Conservation (phyloP, 345 rosid species). For the Toxicodendron radicans region DNA sequence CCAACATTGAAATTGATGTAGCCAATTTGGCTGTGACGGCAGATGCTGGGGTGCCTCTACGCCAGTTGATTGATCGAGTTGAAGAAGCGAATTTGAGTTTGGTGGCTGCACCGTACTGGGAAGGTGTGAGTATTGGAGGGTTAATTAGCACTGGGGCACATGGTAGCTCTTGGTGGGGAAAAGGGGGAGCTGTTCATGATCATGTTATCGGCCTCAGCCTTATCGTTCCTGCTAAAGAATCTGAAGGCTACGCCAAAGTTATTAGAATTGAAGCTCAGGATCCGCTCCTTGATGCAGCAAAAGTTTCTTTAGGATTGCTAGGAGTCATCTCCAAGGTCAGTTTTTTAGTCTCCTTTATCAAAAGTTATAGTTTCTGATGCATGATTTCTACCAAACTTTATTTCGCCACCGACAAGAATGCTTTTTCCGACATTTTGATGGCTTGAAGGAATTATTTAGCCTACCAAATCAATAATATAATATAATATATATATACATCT, state of each 20-base stretch:
- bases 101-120: conserved; percentile 86
- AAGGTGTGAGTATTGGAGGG: conserved; percentile 90
- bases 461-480: too few relatives aligned
- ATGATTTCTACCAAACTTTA: too few relatives aligned
- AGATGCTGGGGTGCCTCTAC: conserved; percentile 66
- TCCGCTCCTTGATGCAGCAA: conserved; percentile 70
- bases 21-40: conserved; percentile 53
- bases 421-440: too few relatives aligned
- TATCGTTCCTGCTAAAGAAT: conserved; percentile 51
- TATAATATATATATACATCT: too few relatives aligned
- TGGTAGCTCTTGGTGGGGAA: conserved; percentile 96
- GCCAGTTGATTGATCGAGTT: conserved; percentile 63
- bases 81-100: conserved; percentile 67
- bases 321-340: conserved; percentile 89
- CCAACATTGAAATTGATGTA: conserved; percentile 50
- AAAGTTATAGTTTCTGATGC: too few relatives aligned
- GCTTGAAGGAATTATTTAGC: too few relatives aligned
- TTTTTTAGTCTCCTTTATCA: too few relatives aligned
- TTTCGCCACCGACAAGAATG: too few relatives aligned
- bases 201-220: conserved; percentile 72
- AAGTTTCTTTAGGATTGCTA: conserved; percentile 67
- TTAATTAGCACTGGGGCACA: conserved; percentile 82
- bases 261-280: conserved; percentile 46
- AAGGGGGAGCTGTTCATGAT: conserved; percentile 92
- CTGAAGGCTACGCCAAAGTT: conserved; percentile 68